Evolutionary conservation across 202 grass and related monocot species (phyloP), one percentile per base, ranked within the genome.

Genomic region (Elaeis oleifera): DNA sequence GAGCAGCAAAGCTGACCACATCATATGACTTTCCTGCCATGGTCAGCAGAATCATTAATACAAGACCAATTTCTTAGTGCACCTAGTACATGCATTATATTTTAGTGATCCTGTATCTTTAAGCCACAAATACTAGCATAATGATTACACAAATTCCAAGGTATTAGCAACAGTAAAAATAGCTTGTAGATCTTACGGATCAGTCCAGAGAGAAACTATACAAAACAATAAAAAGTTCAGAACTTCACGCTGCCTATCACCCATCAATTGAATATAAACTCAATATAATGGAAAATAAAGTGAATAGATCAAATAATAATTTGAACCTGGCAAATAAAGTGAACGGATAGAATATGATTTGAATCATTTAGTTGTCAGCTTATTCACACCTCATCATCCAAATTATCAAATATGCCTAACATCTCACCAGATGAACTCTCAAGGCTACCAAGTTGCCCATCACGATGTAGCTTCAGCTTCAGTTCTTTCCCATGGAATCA

Each of bases 11-110:
- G 61, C 79, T 97, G 18, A 77, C 72, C n/a, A 97, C 60, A 27
- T 86, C 82, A 54, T 89, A 89, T 15, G 82, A 92, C 78, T 89
- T 89, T 17, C 88, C 92, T 97, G 82, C 31, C n/a, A 72, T 53
- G 83, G 32, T 55, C 61, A 54, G 16, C 32, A 64, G 29, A 58
- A 44, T 18, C 25, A 69, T 79, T 20, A 39, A 29, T 21, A 15
- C 6, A 54, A 23, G 7, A 17, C 15, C 6, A 59, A 18, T 27
- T 27, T 27, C 22, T 27, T 29, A 28, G 15, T 59, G 57, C 36
- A 59, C 22, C 16, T 29, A 16, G 3, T 18, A 23, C 5, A 27
- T 29, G 5, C 23, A 22, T 36, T 36, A 36, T 36, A 36, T 8
- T 1, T 55, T 36, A 31, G 5, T 27, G 22, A 15, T 44, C 8